These are phyloP conservation scores for Chlorella sp. DNA, from an alignment of 139 green algal genomes.

Conservation along the genomic window DNA sequence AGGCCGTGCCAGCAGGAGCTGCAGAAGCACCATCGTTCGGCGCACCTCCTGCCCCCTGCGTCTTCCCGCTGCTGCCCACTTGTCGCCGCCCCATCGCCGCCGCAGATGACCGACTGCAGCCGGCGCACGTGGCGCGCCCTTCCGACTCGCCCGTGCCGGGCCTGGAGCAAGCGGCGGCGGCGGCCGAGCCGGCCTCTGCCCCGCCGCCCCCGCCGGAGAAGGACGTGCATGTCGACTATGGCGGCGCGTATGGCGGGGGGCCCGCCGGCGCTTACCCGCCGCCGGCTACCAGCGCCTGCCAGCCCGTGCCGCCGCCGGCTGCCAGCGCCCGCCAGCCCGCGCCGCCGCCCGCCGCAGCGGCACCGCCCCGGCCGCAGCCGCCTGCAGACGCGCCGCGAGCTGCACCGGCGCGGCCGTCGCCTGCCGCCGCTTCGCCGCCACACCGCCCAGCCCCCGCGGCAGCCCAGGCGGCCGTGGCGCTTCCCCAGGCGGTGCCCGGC, in stretches of 20 bases:
- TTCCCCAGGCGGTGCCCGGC: conserved; percentile 12
- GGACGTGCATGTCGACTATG: too few species aligned
- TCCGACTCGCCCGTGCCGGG: too few species aligned
- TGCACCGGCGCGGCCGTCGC: background rate
- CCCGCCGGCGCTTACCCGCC: conserved; percentile 7
- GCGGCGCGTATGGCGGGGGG: background rate
- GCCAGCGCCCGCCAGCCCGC: background rate
- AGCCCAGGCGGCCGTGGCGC: background rate
- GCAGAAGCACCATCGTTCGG: background rate
- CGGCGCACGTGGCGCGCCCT: background rate
- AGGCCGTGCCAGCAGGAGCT: background rate
- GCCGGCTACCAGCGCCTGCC: background rate
- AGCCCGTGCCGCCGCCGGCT: background rate
- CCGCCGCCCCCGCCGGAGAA: background rate
- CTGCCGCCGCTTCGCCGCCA: background rate
- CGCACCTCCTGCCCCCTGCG: too few species aligned
- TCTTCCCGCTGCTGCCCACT: too few species aligned
- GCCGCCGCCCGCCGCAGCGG: background rate
- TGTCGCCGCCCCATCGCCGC: too few species aligned
- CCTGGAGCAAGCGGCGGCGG: too few species aligned
- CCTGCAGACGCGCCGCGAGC: background rate
- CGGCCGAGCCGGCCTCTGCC: too few species aligned
- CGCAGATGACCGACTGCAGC: conserved; percentile 2
- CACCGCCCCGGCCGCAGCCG: background rate
- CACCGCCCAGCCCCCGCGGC: background rate